Percentiles rank a stretch among this genome's conserved stretches.
These are phyloP conservation scores for Echinochloa phyllopogon DNA, from an alignment of 176 grass and related monocot species.

Conservation along the genomic window DNA sequence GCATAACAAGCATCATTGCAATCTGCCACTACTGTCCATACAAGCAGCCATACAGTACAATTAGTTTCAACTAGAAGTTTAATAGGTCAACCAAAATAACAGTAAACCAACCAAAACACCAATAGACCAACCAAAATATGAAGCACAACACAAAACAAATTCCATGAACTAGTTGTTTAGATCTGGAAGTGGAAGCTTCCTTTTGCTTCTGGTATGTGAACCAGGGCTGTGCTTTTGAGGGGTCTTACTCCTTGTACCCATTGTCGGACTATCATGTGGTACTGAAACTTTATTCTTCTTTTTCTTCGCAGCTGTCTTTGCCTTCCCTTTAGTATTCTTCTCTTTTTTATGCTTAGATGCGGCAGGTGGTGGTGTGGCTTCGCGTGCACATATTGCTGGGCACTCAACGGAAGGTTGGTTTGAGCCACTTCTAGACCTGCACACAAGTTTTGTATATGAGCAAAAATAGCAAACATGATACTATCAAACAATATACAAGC, in stretches of 20 bases:
- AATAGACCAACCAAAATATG: too few species aligned
- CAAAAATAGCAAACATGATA: not conserved
- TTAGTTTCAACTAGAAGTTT: too few species aligned
- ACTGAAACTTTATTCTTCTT: not conserved
- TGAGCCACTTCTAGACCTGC: not conserved
- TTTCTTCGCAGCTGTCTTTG: not conserved
- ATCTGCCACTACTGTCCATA: too few species aligned
- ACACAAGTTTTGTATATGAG: not conserved
- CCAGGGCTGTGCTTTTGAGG: not conserved
- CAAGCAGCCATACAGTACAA: too few species aligned
- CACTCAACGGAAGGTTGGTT: not conserved
- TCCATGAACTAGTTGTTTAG: not conserved
- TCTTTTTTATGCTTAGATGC: not conserved
- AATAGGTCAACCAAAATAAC: too few species aligned
- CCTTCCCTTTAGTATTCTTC: not conserved
- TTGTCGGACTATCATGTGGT: too few species aligned
- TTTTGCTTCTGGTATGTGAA: not conserved
- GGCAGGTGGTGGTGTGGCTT: not conserved
- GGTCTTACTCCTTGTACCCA: not conserved
- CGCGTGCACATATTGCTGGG: not conserved
- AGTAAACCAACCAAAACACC: too few species aligned
- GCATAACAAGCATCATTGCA: too few species aligned
- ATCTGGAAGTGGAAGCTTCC: not conserved
- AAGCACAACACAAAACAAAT: too few species aligned
- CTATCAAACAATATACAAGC: too few species aligned